These are phyloP conservation scores for Silene noctiflora DNA, from an alignment of 179 eudicot genomes.

Conservation along the genomic window DNA sequence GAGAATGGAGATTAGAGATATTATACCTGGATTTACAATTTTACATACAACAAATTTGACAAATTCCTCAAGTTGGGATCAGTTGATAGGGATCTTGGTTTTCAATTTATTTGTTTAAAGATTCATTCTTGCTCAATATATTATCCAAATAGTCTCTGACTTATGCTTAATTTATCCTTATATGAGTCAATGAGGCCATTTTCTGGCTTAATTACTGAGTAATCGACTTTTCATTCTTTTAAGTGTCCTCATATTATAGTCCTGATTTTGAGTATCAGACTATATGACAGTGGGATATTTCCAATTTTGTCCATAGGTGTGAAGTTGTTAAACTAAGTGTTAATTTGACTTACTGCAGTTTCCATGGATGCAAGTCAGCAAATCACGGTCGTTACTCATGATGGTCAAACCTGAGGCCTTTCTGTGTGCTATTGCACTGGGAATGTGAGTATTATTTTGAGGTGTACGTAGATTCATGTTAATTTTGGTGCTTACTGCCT, in stretches of 20 bases:
- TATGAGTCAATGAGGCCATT: slow-evolving; percentile 1
- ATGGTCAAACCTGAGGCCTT: slow-evolving; percentile 68
- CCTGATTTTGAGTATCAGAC: neutral
- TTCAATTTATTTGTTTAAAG: neutral
- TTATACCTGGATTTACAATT: neutral
- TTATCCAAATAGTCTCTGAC: neutral
- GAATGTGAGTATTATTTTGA: slow-evolving; percentile 53
- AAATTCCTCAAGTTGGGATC: neutral
- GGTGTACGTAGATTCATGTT: neutral
- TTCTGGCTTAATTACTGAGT: neutral
- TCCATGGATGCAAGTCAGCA: slow-evolving; percentile 95
- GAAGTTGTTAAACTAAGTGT: neutral
- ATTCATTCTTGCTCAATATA: neutral
- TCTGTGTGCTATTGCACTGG: slow-evolving; percentile 63
- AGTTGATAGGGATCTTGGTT: neutral
- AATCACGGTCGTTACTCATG: slow-evolving; percentile 63
- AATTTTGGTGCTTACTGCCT: neutral
- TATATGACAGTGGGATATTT: neutral
- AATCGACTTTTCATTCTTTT: neutral
- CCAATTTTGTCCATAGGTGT: neutral
- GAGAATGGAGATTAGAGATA: too few species aligned
- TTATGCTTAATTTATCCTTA: neutral
- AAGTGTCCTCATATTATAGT: neutral
- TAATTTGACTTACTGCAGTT: slow-evolving; percentile 46
- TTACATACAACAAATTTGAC: too few species aligned